Percentiles rank a stretch among this genome's conserved stretches.
Conservation (phyloP, 2,329 filamentous ascomycete species). For the Sphaerulina musiva region DNA sequence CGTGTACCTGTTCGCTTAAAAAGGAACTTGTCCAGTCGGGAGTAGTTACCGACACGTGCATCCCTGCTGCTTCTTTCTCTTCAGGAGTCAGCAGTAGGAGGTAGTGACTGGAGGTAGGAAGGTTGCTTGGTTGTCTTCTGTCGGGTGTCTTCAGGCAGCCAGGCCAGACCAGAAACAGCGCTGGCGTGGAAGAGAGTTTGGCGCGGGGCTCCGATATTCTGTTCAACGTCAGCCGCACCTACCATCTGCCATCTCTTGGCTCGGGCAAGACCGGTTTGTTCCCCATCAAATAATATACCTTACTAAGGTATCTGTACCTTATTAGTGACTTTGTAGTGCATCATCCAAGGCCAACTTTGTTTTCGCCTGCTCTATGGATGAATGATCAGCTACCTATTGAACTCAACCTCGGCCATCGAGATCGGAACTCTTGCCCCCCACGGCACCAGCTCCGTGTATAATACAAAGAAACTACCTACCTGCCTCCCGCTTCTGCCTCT, state of each 20-base stretch:
- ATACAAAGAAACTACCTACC: background rate
- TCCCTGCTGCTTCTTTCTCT: too few species aligned
- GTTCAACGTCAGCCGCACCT: background rate
- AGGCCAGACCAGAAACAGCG: too few species aligned
- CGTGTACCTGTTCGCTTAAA: too few species aligned
- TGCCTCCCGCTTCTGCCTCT: background rate
- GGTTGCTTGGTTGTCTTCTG: too few species aligned
- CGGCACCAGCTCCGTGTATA: background rate
- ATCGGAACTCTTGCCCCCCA: background rate
- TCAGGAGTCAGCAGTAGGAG: too few species aligned
- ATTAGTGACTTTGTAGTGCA: too few species aligned
- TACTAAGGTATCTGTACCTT: too few species aligned
- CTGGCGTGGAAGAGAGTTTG: background rate
- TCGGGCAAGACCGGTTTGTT: conserved; percentile 8
- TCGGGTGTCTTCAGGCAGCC: too few species aligned
- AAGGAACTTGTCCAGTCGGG: too few species aligned
- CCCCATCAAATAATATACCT: conserved; percentile 7
- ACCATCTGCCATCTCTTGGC: background rate
- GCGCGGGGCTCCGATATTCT: background rate
- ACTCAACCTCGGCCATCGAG: too few species aligned
- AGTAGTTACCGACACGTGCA: too few species aligned
- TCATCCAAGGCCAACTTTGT: conserved; percentile 6
- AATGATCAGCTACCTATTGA: background rate
- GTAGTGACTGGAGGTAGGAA: too few species aligned
- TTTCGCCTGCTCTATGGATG: background rate